Evolutionary conservation across 176 grass and related monocot genomes (phyloP).

Genomic region (Paspalum notatum): DNA sequence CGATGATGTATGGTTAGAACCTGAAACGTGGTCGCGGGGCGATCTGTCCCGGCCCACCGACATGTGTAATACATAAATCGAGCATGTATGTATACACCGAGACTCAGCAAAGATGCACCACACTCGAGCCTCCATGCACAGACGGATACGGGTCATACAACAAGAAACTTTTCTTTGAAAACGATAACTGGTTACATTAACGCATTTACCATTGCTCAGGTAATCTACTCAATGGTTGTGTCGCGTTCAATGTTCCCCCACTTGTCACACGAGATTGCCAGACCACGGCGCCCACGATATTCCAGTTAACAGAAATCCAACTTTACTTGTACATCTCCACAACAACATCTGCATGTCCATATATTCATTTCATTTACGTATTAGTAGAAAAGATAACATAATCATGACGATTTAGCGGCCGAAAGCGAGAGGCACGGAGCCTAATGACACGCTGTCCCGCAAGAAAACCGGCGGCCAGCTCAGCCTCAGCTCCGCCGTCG

Average conservation of each 20-base stretch:
- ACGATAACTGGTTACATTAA: neutral
- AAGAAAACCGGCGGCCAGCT: neutral
- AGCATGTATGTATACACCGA: neutral
- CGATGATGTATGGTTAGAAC: neutral
- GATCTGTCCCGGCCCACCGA: neutral
- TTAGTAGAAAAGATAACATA: neutral
- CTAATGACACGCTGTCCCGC: conserved; percentile 26
- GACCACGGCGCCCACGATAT: conserved; percentile 15
- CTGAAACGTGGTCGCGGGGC: neutral
- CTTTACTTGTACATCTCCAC: neutral
- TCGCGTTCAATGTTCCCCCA: neutral
- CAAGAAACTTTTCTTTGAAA: neutral
- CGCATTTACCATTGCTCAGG: neutral
- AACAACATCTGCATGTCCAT: neutral
- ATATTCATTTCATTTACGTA: neutral
- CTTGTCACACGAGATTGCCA: neutral
- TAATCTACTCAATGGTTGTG: neutral
- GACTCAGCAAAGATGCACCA: neutral
- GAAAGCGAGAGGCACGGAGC: neutral
- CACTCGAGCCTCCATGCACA: neutral
- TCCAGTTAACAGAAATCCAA: neutral
- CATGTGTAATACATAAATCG: too few species aligned
- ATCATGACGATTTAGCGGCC: conserved; percentile 20
- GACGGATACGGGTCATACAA: neutral
- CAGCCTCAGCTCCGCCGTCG: neutral